Percentiles rank a stretch among this genome's conserved stretches.
phyloP scores from a whole-genome alignment of 805 yeast genomes.

The Lipomyces spencermartinsiae region DNA sequence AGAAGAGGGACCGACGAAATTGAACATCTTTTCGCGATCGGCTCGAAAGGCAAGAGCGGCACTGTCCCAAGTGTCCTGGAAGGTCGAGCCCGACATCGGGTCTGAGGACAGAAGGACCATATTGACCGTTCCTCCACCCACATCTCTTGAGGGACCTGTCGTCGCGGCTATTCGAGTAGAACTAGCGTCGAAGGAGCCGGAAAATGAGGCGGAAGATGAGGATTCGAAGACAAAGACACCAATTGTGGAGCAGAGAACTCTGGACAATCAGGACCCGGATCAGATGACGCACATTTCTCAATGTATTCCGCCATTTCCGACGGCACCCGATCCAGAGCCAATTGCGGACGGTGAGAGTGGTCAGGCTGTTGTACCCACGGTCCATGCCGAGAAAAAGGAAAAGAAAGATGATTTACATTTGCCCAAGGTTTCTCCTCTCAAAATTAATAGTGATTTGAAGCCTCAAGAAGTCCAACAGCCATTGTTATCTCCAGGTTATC shows the following conservation, averaged over 20 bases:
- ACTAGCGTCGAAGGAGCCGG: not conserved
- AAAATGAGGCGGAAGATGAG: not conserved
- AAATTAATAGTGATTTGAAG: not conserved
- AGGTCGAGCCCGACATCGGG: not conserved
- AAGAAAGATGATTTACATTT: not conserved
- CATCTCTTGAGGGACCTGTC: constrained; percentile 7
- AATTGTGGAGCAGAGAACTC: not conserved
- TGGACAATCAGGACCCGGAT: not conserved
- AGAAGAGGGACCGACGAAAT: not conserved
- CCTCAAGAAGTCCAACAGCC: not conserved
- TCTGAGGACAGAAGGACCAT: constrained; percentile 9
- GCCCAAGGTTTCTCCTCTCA: constrained; percentile 19
- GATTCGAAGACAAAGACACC: not conserved
- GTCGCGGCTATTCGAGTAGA: not conserved
- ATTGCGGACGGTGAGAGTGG: not conserved
- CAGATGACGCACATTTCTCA: not conserved
- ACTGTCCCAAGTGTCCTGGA: not conserved
- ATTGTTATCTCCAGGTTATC: constrained; percentile 10
- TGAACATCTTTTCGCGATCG: constrained; percentile 15
- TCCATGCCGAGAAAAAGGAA: not conserved
- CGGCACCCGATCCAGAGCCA: not conserved
- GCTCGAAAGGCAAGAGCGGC: constrained; percentile 26
- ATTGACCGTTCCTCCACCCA: constrained; percentile 22
- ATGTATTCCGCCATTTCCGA: not conserved
- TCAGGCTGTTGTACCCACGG: not conserved